These are phyloP conservation scores for Obelidium mucronatum DNA, from an alignment of 192 early-diverging fungal species.

Conservation along the genomic window DNA sequence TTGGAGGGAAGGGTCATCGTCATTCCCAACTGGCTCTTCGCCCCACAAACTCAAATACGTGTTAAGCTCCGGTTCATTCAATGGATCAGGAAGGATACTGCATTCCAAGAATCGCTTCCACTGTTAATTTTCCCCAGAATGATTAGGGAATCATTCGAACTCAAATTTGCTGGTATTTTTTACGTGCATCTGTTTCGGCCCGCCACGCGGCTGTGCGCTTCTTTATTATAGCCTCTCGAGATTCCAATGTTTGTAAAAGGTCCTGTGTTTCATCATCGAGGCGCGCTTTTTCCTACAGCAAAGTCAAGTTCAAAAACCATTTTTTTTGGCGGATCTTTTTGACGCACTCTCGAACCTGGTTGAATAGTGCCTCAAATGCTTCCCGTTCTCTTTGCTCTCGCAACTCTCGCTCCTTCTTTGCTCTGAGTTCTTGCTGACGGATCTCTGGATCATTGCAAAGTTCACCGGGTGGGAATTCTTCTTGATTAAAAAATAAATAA, in stretches of 20 bases:
- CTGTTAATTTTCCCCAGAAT: constrained; percentile 23
- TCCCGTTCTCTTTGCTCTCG: constrained; percentile 47
- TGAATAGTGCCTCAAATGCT: constrained; percentile 52
- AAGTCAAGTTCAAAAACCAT: too few relatives aligned
- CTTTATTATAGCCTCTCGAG: background rate
- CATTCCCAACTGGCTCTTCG: constrained; percentile 40
- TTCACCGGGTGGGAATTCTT: background rate
- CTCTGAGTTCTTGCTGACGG: constrained; percentile 42
- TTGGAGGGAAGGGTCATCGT: constrained; percentile 47
- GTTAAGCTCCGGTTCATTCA: constrained; percentile 55
- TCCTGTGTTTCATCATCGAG: constrained; percentile 46
- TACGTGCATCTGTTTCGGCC: constrained; percentile 22
- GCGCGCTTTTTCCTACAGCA: constrained; percentile 48
- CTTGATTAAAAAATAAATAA: background rate
- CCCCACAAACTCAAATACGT: constrained; percentile 55
- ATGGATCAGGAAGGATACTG: constrained; percentile 52
- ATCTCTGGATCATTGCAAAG: constrained; percentile 39
- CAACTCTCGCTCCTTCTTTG: constrained; percentile 50
- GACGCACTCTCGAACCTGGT: too few relatives aligned
- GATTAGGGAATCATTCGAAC: background rate
- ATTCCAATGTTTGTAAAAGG: background rate
- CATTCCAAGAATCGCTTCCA: constrained; percentile 61
- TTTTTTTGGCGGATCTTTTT: too few relatives aligned
- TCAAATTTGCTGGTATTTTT: too few relatives aligned
- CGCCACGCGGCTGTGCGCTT: background rate